phyloP scores from a whole-genome alignment of 805 yeast species.

The Pichia sporocuriosa region DNA sequence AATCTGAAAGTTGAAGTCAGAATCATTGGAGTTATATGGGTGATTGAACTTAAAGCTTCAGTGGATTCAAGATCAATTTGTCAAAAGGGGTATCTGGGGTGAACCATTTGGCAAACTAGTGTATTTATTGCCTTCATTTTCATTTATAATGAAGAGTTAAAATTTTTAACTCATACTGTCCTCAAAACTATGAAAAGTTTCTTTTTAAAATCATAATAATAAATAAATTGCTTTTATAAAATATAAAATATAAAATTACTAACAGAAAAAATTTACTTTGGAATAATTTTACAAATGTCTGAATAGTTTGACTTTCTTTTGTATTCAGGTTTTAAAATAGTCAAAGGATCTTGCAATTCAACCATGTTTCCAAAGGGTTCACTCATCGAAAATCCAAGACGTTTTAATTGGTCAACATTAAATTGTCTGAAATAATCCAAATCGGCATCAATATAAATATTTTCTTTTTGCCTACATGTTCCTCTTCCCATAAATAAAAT shows the following conservation, averaged over 20 bases:
- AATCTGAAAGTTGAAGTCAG: slow-evolving; percentile 4
- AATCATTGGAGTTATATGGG: slow-evolving; percentile 11
- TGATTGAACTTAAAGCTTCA: slow-evolving; percentile 4
- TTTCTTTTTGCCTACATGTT: slow-evolving; percentile 27
- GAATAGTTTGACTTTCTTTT: slow-evolving; percentile 7
- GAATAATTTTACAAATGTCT: slow-evolving; percentile 6
- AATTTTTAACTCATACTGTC: not conserved
- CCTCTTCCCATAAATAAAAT: slow-evolving; percentile 27
- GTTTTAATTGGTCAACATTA: slow-evolving; percentile 15
- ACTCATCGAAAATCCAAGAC: slow-evolving; percentile 18
- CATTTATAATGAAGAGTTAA: slow-evolving; percentile 1
- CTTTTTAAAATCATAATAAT: no score
- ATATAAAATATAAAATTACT: no score
- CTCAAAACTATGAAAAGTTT: no score
- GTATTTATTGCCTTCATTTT: slow-evolving; percentile 11
- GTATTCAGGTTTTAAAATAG: slow-evolving; percentile 10
- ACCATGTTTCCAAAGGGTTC: slow-evolving; percentile 17
- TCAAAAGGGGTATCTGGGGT: slow-evolving; percentile 11
- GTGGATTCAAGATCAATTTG: slow-evolving; percentile 13
- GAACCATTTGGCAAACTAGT: slow-evolving; percentile 11
- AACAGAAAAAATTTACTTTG: no score
- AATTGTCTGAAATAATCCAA: slow-evolving; percentile 22
- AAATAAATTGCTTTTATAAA: not conserved
- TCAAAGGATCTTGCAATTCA: slow-evolving; percentile 17
- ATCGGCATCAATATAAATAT: slow-evolving; percentile 20